These are phyloP conservation scores for Penicillium sp. DNA, from an alignment of 2,329 filamentous ascomycete species.

Conservation along the genomic window DNA sequence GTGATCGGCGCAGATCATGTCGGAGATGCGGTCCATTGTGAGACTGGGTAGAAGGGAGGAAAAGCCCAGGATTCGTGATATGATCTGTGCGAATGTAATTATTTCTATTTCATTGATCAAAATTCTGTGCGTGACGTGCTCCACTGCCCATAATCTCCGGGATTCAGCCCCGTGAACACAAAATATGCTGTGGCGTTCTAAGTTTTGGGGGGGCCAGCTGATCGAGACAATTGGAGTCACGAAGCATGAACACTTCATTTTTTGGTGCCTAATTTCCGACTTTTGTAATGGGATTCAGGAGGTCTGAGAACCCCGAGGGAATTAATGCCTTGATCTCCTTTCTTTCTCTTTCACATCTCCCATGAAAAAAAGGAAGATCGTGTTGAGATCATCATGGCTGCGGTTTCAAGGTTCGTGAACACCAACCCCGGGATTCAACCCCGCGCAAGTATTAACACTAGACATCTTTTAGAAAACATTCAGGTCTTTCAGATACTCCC, in stretches of 20 bases:
- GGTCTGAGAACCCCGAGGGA: constrained; percentile 3
- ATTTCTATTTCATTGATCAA: not conserved
- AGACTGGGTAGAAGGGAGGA: not conserved
- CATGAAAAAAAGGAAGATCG: not conserved
- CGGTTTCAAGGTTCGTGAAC: not conserved
- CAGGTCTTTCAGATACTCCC: not conserved
- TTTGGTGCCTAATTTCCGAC: not conserved
- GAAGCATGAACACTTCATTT: not conserved
- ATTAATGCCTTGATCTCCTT: not conserved
- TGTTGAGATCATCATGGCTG: not conserved
- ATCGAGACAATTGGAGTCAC: not conserved
- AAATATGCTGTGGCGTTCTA: not conserved
- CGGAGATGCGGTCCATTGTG: constrained; percentile 31
- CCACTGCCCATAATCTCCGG: not conserved
- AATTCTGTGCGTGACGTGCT: constrained; percentile 3
- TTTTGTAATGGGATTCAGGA: not conserved
- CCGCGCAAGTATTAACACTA: not conserved
- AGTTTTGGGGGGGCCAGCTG: not conserved
- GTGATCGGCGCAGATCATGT: constrained; percentile 46
- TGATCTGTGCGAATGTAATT: no score
- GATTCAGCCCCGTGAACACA: not conserved
- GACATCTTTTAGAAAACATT: not conserved
- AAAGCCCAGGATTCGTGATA: no score
- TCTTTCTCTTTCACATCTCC: not conserved
- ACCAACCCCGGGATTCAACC: not conserved